Evolutionary conservation across 208 protist species (phyloP).

Genomic region (Leishmania braziliensis): DNA sequence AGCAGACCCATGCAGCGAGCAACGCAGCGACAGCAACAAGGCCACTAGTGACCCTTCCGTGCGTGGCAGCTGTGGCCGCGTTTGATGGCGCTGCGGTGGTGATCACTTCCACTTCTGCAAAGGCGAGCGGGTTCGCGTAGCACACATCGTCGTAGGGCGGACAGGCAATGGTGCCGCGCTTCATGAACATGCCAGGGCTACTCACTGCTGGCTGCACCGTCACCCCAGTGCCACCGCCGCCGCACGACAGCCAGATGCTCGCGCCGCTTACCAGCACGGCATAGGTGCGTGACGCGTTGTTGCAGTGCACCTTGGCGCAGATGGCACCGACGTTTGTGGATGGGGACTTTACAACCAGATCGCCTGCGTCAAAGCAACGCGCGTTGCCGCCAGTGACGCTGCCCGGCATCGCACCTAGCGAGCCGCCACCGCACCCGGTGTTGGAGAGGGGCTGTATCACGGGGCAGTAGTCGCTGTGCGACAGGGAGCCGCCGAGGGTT

Average conservation of each 20-base stretch:
- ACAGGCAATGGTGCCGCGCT: slow-evolving; percentile 37
- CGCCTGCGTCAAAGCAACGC: slow-evolving; percentile 8
- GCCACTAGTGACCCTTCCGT: not conserved
- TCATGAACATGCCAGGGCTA: slow-evolving; percentile 11
- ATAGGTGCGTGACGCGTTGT: slow-evolving; percentile 16
- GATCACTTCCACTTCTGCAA: not conserved
- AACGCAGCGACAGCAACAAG: not conserved
- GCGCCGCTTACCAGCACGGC: slow-evolving; percentile 23
- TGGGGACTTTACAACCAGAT: slow-evolving; percentile 7
- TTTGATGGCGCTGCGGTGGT: not conserved
- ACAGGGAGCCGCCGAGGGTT: slow-evolving; percentile 19
- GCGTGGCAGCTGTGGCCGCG: not conserved
- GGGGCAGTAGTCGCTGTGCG: slow-evolving; percentile 66
- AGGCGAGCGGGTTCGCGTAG: slow-evolving; percentile 15
- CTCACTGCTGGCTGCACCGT: slow-evolving; percentile 5
- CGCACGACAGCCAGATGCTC: slow-evolving; percentile 17
- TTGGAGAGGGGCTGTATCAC: slow-evolving; percentile 32
- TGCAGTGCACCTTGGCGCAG: slow-evolving; percentile 34
- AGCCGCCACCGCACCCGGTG: slow-evolving; percentile 19
- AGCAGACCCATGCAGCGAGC: not conserved
- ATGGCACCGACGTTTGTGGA: slow-evolving; percentile 3
- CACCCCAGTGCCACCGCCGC: slow-evolving; percentile 10
- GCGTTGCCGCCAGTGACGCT: slow-evolving; percentile 7
- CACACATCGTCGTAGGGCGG: slow-evolving; percentile 49
- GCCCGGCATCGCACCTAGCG: slow-evolving; percentile 13